A percentile compares a stretch with the other conserved stretches of the same genome.
phyloP scores from a whole-genome alignment of 1,284 basidiomycete species.

The Ceratobasidium sp. region DNA sequence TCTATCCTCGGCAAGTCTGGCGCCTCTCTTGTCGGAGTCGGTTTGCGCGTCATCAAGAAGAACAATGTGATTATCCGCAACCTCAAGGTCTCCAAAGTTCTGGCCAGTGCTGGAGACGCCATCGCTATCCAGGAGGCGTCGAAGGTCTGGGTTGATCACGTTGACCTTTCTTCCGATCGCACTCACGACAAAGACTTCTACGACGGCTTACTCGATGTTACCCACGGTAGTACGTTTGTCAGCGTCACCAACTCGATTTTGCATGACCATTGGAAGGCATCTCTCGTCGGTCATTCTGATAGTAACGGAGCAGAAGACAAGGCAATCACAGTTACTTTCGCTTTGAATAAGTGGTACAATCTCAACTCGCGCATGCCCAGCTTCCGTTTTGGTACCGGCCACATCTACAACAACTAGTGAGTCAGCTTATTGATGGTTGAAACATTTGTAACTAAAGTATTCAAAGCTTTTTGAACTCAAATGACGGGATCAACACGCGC shows the following conservation, averaged over 20 bases:
- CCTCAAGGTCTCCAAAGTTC: conserved; percentile 66
- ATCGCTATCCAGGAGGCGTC: conserved; percentile 63
- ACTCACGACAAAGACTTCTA: conserved; percentile 62
- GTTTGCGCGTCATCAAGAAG: conserved; percentile 62
- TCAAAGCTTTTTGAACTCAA: conserved; percentile 63
- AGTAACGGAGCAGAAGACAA: conserved; percentile 59
- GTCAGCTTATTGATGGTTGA: neutral
- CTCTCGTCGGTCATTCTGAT: conserved; percentile 64
- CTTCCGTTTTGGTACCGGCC: conserved; percentile 57
- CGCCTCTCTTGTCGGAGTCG: conserved; percentile 60
- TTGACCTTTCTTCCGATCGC: conserved; percentile 61
- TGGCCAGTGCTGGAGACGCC: conserved; percentile 63
- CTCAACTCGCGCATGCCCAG: conserved; percentile 54
- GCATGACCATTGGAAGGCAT: conserved; percentile 63
- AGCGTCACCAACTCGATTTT: conserved; percentile 62
- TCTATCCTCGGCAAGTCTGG: conserved; percentile 60
- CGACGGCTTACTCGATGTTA: conserved; percentile 49
- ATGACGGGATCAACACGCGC: conserved; percentile 67
- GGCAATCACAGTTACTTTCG: conserved; percentile 23
- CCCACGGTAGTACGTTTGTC: conserved; percentile 62
- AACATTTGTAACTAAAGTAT: neutral
- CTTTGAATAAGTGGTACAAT: conserved; percentile 51
- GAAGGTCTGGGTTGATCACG: conserved; percentile 66
- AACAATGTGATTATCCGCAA: conserved; percentile 67
- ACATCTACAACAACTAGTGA: conserved; percentile 43